phyloP scores from a whole-genome alignment of 208 protist genomes.

The Entamoeba invadens region DNA sequence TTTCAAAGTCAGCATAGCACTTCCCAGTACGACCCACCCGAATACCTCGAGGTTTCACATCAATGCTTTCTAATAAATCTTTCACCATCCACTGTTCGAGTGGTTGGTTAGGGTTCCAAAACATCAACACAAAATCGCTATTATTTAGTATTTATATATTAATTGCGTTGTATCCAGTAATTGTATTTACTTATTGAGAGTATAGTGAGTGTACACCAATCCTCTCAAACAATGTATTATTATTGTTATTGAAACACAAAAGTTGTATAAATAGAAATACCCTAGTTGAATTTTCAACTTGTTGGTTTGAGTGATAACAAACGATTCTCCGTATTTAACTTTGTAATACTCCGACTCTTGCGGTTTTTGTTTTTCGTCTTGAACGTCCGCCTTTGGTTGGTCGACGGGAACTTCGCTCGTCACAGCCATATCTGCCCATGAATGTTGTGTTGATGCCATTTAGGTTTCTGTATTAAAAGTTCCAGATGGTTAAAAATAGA shows the following conservation, averaged over 20 bases:
- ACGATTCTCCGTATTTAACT: neutral
- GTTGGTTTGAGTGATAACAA: too few species aligned
- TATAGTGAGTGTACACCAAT: too few species aligned
- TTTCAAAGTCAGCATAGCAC: neutral
- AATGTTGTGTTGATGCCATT: neutral
- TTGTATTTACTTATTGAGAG: too few species aligned
- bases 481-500: too few species aligned
- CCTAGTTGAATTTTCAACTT: too few species aligned
- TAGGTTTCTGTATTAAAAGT: too few species aligned
- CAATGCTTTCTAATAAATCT: neutral
- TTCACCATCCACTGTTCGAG: neutral
- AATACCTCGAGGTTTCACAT: neutral
- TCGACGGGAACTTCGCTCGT: neutral
- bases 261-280: too few species aligned
- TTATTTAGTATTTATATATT: too few species aligned
- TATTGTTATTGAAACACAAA: too few species aligned
- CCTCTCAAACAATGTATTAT: too few species aligned
- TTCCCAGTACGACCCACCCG: neutral
- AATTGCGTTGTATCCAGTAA: too few species aligned
- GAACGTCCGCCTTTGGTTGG: neutral
- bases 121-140: neutral
- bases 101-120: neutral
- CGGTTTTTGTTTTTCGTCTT: neutral
- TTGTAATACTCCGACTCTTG: neutral
- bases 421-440: neutral